A percentile compares a stretch with the other conserved stretches of the same genome.
phyloP scores from a whole-genome alignment of 441 rosid genomes.

The Lepidium campestre region DNA sequence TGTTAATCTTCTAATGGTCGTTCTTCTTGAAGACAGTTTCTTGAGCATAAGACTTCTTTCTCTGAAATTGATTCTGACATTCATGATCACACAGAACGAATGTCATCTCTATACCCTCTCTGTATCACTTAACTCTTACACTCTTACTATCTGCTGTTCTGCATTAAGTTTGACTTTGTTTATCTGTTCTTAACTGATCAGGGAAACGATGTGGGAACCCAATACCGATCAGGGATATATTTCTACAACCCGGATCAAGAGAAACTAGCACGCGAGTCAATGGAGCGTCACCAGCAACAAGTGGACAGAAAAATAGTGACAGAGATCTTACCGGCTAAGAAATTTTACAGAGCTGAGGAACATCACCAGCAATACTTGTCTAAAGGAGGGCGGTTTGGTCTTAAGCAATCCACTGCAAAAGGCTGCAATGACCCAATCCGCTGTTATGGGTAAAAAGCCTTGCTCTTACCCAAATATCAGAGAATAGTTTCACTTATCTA shows the following conservation, averaged over 20 bases:
- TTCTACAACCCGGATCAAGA: constrained; percentile 78
- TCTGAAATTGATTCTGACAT: background rate
- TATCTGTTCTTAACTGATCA: constrained; percentile 18
- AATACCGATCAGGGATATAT: constrained; percentile 87
- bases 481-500: constrained; percentile 2
- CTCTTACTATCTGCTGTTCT: background rate
- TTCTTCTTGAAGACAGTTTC: background rate
- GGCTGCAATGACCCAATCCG: constrained; percentile 86
- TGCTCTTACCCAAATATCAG: background rate
- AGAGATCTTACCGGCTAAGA: constrained; percentile 81
- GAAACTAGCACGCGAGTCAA: constrained; percentile 57
- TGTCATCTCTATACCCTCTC: background rate
- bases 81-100: background rate
- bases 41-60: background rate
- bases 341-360: constrained; percentile 84
- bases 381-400: constrained; percentile 90
- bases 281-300: constrained; percentile 57
- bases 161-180: background rate
- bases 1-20: background rate
- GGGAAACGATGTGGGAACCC: constrained; percentile 94
- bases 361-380: constrained; percentile 85
- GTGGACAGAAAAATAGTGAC: constrained; percentile 69
- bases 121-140: background rate
- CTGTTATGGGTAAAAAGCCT: constrained; percentile 66
- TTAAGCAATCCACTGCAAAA: constrained; percentile 62